Evolutionary conservation across 257 asterid genomes (phyloP), one percentile per base, ranked within the genome.

Genomic region (Lycium ferocissimum): DNA sequence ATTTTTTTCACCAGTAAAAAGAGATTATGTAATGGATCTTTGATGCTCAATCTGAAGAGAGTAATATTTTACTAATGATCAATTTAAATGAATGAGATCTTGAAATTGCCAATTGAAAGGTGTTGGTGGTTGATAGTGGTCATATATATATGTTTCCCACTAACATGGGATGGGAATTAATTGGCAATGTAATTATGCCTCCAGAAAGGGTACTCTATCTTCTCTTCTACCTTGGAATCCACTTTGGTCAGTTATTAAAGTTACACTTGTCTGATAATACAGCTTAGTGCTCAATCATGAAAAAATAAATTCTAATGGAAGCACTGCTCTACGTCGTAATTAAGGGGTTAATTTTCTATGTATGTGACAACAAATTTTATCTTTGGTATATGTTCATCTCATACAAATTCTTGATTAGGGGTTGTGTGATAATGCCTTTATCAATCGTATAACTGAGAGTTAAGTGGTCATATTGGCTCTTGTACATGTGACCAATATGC

Each of bases 401-500:
- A 59, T 59, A 59, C 66, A 7, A 22, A 51, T 76, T 83, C 53
- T 70, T 38, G 59, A 71, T 37, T 7, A 37, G 38, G 88, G 84
- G 57, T 87, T 88, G 18, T 79, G 87, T 86, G 81, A 86, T 13
- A 5, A 40, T 89, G 79, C 79, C 83, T 59, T 89, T 88, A 8
- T 86, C 88, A 17, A 90, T 66, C 93, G 90, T 85, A 91, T 91
- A 86, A 87, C 63, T 89, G 71, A 90, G 83, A 81, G 89, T 92
- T 92, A 91, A 89, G 22, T 86, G 80, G 53, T 82, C 88, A 8
- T 61, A 81, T 47, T 73, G 88, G 61, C 92, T 89, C 85, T 90
- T 91, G 86, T 89, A 89, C 33, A 26, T 26, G 33, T 1, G 93
- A 89, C 93, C 92, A 91, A 80, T 88, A 92, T 33, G 92, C 89